Evolutionary conservation across 2,329 filamentous ascomycete genomes (phyloP), one percentile per base, ranked within the genome.

Genomic region (Cryoendolithus antarcticus): DNA sequence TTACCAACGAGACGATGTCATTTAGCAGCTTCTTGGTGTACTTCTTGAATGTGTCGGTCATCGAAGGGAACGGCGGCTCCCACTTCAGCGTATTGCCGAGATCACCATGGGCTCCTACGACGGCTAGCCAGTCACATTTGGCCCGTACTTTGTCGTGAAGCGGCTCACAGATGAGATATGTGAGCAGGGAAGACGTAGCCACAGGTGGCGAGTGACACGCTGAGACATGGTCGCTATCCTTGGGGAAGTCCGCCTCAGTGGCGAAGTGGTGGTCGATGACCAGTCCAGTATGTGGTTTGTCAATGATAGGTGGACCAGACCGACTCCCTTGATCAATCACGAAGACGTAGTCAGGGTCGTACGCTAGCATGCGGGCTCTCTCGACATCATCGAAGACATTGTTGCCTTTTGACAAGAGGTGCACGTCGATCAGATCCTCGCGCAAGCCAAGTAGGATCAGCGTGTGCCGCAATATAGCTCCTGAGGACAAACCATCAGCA

Each of bases 231-330:
- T 67, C 51, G 0, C 73, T 62, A 8, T 59, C 61, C 34, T 67
- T 42, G 0, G 79, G 78, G 43, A 80, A 80, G 32, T 75, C 71
- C 6, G 69, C 62, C n/a, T 70, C 66, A 43, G 61, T 60, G 24
- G 65, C 61, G 44, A 72, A 64, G 51, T 82, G 79, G 43, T 82
- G 77, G 49, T 82, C 78, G 42, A 82, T 75, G 9, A 83, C 59
- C 3, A 82, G 57, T 2, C 67, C 69, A 36, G 63, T 69, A 35
- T 72, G 66, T 1, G 63, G 54, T 1, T 49, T 47, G 29, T 72
- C 64, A 13, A 77, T 64, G 8, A 82, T 56, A 1, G 74, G 67
- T 4, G 67, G 66, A 1, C 67, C 69, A 32, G 62, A 63, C 10
- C 71, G 65, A 31, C 75, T 77, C 9, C 78, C 77, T 53, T 82